Conservation (phyloP, 805 yeast species). For the Barnettozyma wickerhamii region DNA sequence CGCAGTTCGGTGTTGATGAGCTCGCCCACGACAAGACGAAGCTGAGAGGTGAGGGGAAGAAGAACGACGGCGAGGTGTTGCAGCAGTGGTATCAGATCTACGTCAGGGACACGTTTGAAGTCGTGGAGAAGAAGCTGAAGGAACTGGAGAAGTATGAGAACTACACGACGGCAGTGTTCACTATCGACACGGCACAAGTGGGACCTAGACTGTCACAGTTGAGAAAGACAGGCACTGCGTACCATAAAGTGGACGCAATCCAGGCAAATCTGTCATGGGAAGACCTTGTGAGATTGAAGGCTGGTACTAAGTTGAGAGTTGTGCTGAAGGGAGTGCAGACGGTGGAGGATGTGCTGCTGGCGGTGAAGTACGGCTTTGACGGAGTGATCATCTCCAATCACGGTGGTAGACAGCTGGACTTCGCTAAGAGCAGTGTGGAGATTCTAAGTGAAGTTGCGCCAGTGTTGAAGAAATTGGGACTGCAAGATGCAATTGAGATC, state of each 20-base stretch:
- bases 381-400: constrained; percentile 70
- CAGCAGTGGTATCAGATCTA: constrained; percentile 46
- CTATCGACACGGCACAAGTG: constrained; percentile 51
- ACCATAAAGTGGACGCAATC: background rate
- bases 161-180: constrained; percentile 45
- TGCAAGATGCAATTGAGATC: constrained; percentile 52
- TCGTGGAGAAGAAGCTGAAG: constrained; percentile 26
- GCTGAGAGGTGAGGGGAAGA: constrained; percentile 25
- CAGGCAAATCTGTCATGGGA: constrained; percentile 30
- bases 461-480: constrained; percentile 34
- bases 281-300: constrained; percentile 23
- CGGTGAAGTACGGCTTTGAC: constrained; percentile 53
- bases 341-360: constrained; percentile 58
- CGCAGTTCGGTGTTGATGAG: constrained; percentile 38
- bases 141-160: constrained; percentile 36
- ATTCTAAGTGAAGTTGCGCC: constrained; percentile 53
- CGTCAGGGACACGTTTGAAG: constrained; percentile 35
- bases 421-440: constrained; percentile 56
- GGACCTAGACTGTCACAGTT: constrained; percentile 44
- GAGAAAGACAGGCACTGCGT: background rate
- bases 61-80: background rate
- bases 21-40: constrained; percentile 31
- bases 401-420: constrained; percentile 71
- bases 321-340: constrained; percentile 63
- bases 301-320: constrained; percentile 39